These are phyloP conservation scores for Astragalus membranaceus DNA, from an alignment of 306 rosid species.

Conservation along the genomic window DNA sequence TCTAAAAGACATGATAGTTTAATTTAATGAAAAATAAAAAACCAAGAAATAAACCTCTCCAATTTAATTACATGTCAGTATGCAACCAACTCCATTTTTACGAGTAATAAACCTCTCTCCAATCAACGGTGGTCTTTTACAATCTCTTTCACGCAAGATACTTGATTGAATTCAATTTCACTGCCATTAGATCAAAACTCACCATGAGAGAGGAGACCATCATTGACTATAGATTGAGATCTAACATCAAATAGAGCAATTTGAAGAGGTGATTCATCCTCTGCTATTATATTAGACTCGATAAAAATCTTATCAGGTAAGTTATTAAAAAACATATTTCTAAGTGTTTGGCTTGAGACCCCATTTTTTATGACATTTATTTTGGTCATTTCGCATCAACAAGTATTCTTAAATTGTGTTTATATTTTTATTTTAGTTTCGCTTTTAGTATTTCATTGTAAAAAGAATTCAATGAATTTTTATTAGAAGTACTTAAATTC, in stretches of 20 bases:
- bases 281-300: slow-evolving; percentile 21
- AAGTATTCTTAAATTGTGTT: too few relatives aligned
- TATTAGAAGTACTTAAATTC: too few relatives aligned
- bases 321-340: slow-evolving; percentile 35
- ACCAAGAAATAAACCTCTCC: background rate
- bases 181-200: slow-evolving; percentile 34
- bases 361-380: too few relatives aligned
- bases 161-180: slow-evolving; percentile 12
- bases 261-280: slow-evolving; percentile 16
- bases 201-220: slow-evolving; percentile 49
- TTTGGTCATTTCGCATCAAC: too few relatives aligned
- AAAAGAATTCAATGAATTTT: too few relatives aligned
- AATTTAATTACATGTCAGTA: background rate
- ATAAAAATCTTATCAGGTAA: slow-evolving; percentile 35
- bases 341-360: slow-evolving; percentile 38
- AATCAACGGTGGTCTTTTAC: background rate
- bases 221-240: slow-evolving; percentile 22
- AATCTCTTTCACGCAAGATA: background rate
- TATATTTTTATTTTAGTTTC: too few relatives aligned
- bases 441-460: too few relatives aligned
- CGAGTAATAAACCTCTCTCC: slow-evolving; percentile 13
- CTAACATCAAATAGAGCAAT: slow-evolving; percentile 40
- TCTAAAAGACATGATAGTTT: background rate
- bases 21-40: background rate
- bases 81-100: background rate